Base-by-base conservation (phyloP, 2,329 filamentous ascomycete species). In the Ramularia collo-cygni region DNA sequence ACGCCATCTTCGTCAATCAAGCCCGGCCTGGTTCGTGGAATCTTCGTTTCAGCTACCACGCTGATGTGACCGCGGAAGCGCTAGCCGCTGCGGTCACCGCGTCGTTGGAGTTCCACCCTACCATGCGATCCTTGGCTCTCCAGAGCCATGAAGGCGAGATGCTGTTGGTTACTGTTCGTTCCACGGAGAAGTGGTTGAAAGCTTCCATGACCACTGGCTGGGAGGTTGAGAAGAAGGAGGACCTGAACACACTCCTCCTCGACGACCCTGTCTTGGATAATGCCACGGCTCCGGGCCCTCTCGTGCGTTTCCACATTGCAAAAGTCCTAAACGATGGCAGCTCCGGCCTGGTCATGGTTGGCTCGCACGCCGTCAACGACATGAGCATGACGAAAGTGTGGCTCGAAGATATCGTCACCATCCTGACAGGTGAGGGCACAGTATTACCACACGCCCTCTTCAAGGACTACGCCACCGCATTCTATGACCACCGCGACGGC, bases 361-460 rank as follows among this genome's bases (percentile, higher is more conserved):
- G 47, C 13, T 59, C 56, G 1, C 56, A 59, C 39, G 47, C 56
- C 7, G 52, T 57, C 28, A 56, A 54, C 28, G 56, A 59, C 37
- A 57, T 57, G 53, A 56, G 51, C 46, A 58, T 58, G 54, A 59
- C 56, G 29, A 58, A 58, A 42, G 46, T 58, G 3, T 59, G 56
- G 56, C 44, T 58, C 10, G 56, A 59, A 32, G 56, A 59, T 31
- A 48, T 59, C 12, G 48, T 55, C 16, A 52, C 38, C 8, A 40
- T 57, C 2, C 43, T 59, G 2, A 55, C 52, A 4, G 49, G 51
- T 8, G 51, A 56, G 26, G 50, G 48, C 24, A 47, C 43, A 9
- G 38, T 54, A 14, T 42, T 55, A 9, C 53, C 51, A 13, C 56
- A 59, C 39, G 55, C 47, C 8, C 50, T 46, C 1, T 59, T 57